These are phyloP conservation scores for Encephalitozoon cuniculi DNA, from an alignment of 371 early-diverging fungal species.

Conservation along the genomic window DNA sequence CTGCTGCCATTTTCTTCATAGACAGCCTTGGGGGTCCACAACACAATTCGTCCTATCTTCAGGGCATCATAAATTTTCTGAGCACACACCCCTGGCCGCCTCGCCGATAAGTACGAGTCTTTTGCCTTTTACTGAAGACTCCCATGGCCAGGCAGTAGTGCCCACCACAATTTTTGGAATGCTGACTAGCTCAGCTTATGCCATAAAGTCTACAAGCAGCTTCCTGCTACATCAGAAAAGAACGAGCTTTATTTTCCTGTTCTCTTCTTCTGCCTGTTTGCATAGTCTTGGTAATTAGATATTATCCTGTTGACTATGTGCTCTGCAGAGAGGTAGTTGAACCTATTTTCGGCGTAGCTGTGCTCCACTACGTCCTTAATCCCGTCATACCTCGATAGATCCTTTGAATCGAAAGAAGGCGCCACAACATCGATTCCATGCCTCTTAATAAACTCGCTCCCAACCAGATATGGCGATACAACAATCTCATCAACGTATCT, in stretches of 20 bases:
- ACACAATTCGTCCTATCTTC: not conserved
- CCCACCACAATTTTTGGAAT: conserved; percentile 1
- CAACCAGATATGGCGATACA: conserved; percentile 17
- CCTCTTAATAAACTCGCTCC: not conserved
- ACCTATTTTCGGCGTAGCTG: conserved; percentile 3
- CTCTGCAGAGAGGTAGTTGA: conserved; percentile 20
- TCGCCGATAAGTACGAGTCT: conserved; percentile 10
- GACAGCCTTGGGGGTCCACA: not conserved
- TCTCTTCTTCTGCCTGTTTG: conserved; percentile 20
- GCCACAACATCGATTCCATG: conserved; percentile 1
- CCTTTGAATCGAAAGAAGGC: conserved; percentile 25
- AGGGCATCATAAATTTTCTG: not conserved
- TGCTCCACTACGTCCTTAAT: conserved; percentile 7
- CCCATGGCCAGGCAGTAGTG: not conserved
- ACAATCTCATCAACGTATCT: conserved; percentile 43
- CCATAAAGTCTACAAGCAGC: not conserved
- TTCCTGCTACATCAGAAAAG: not conserved
- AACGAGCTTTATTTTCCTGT: not conserved
- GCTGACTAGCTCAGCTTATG: not conserved
- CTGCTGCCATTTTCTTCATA: not conserved
- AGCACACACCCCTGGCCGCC: not conserved
- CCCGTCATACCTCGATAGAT: not conserved
- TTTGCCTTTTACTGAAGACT: conserved; percentile 18
- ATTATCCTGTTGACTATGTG: conserved; percentile 33
- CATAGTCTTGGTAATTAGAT: conserved; percentile 33